Evolutionary conservation across 116 monocot genomes (phyloP), one percentile per base, ranked within the genome.

Genomic region (Papilionanthe hybrid): DNA sequence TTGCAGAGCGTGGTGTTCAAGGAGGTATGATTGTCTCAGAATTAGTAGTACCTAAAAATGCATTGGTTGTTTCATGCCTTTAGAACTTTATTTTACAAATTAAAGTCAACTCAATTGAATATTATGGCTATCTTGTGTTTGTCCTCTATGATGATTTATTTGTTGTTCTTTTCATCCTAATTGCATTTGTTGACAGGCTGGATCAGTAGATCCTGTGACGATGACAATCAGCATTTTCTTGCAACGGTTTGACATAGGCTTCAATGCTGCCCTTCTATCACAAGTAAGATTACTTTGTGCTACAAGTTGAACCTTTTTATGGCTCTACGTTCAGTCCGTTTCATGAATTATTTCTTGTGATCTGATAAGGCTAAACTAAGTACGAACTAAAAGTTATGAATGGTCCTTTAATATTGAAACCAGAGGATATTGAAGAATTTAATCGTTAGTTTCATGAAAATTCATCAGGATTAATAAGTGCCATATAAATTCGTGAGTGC

Each of bases 1-100:
- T 75, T 98, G 30, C 98, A 98, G 85, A 98, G 94, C 84, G 93
- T 98, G 77, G 90, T 94, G 75, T 94, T 98, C 81, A 98, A 91
- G 78, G 90, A 94, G 91, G 98, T 96, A 89, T 66, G 77, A 6
- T 77, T 75, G 9, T 42, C 20, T 8, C n/a, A 45, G 5, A 65
- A 32, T 32, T 32, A 2, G 32, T 32, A 76, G 57, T 10, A 63
- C n/a, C 20, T 58, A 9, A 1, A 13, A 27, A 71, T 23, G 8
- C 57, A 12, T 42, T 73, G 43, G 20, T 71, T 71, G 37, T 71
- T 17, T 71, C 71, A 37, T 71, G 32, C 29, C 44, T 73, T 44
- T 44, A 6, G 3, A 7, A 15, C 0, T 69, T 69, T 69, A 4
- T 30, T 37, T 32, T 37, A 32, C 23, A 37, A 17, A 27, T 9